These are phyloP conservation scores for Wickerhamiella musiphila DNA, from an alignment of 805 yeast species.

Conservation along the genomic window DNA sequence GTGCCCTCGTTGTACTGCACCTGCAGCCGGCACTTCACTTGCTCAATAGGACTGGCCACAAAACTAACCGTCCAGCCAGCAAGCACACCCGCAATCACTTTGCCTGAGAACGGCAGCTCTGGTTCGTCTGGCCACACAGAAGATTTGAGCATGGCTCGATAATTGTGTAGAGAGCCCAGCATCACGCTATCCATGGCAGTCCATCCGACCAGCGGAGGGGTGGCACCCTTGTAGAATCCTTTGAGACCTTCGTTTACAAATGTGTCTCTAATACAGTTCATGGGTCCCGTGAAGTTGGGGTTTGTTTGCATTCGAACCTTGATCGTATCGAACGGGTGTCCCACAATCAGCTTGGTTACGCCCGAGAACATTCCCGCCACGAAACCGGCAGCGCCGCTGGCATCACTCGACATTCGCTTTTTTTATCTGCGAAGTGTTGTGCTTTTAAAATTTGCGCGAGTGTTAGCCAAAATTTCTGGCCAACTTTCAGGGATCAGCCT, in stretches of 20 bases:
- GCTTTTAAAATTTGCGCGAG: neutral
- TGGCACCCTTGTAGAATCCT: conserved; percentile 79
- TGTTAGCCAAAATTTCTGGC: no score
- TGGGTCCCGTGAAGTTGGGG: conserved; percentile 60
- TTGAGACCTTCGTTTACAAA: conserved; percentile 52
- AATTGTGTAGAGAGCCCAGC: conserved; percentile 72
- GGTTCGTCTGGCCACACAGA: conserved; percentile 40
- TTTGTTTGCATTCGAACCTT: conserved; percentile 73
- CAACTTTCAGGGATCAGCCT: no score
- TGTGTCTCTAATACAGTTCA: conserved; percentile 65
- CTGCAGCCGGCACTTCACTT: conserved; percentile 73
- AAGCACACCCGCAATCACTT: conserved; percentile 54
- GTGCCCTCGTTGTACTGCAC: conserved; percentile 74
- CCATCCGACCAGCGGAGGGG: conserved; percentile 91
- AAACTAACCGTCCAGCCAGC: conserved; percentile 85
- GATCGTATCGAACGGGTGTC: conserved; percentile 82
- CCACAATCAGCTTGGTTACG: conserved; percentile 71
- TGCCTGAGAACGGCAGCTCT: conserved; percentile 58
- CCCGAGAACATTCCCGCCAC: conserved; percentile 84
- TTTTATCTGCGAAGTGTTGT: neutral
- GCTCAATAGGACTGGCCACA: conserved; percentile 92
- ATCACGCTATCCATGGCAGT: conserved; percentile 73
- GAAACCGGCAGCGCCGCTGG: conserved; percentile 34
- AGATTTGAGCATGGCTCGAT: conserved; percentile 49
- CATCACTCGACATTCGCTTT: conserved; percentile 12